Conservation (phyloP, 306 rosid species). For the Trichosanthes truncata region DNA sequence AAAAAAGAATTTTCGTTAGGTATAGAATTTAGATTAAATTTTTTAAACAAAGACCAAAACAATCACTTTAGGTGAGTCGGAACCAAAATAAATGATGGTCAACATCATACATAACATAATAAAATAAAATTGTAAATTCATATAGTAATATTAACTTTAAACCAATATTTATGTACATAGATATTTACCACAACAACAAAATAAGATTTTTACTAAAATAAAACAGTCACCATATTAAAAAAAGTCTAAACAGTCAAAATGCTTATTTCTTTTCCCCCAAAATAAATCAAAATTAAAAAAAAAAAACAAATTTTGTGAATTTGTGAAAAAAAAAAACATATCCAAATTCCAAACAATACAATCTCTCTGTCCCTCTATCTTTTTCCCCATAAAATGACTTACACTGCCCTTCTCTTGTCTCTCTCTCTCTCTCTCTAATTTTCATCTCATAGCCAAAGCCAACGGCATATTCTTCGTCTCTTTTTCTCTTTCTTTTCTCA, state of each 20-base stretch:
- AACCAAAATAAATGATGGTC: background rate
- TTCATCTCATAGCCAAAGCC: background rate
- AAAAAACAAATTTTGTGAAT: background rate
- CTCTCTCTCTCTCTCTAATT: background rate
- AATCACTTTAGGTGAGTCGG: no score
- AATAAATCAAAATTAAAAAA: background rate
- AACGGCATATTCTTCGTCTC: slow-evolving; percentile 2
- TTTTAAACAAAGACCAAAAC: background rate
- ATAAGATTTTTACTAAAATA: background rate
- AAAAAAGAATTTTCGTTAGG: no score
- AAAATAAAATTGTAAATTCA: no score
- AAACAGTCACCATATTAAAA: background rate
- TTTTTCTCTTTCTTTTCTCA: background rate
- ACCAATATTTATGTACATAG: background rate
- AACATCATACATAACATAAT: background rate
- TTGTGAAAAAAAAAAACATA: background rate
- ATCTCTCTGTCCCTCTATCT: background rate
- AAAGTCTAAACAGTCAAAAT: background rate
- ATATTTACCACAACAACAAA: background rate
- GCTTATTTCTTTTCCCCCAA: background rate
- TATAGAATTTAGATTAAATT: no score
- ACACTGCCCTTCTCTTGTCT: slow-evolving; percentile 2
- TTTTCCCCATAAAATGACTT: background rate
- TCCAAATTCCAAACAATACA: no score
- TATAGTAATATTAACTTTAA: no score